Evolutionary conservation across 1,139 yeast species (phyloP), one percentile per base, ranked within the genome.

Genomic region (Ogataea hybrid): DNA sequence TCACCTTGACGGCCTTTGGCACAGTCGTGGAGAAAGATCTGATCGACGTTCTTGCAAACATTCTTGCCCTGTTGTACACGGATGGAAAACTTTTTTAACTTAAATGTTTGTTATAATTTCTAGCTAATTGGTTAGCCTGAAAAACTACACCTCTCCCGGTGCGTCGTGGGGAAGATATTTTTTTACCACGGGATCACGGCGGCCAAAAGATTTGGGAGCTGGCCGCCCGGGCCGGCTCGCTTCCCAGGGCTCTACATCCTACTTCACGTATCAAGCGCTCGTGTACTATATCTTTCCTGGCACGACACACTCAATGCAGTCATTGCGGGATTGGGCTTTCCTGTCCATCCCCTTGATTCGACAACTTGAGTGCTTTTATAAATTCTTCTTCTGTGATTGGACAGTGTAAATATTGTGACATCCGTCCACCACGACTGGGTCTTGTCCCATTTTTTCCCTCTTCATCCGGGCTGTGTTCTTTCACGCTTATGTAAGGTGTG

Each of bases 11-110:
- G 22, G 65, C 58, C 46, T 52, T 51, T 36, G 67, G 56, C 44
- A 69, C 66, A 45, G 73, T 70, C 36, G 75, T 64, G 62, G 77
- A 70, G 65, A 73, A 73, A 41, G 78, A 67, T 54, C 61, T 54
- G 29, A 49, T 28, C 29, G 56, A 46, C 46, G 46, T 47, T 49
- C 48, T 56, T 23, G 58, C 49, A 32, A 56, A 47, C 60, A 55
- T 55, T 44, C 44, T 42, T 38, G 37, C 32, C 32, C 41, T 33
- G 35, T 33, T 37, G 41, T 37, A 28, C 28, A 32, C 21, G 35
- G 35, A 22, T 22, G 20, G 36, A 37, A 37, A 37, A 32, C 36
- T 37, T 37, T 37, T 37, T 37, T 22, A 35, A 35, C 16, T 36
- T 17, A 22, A 32, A 15, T 32, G 35, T 37, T 37, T 37, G 41